Conservation (phyloP, 202 grass and related monocot genomes). For the Bolboschoenoplectus hybrid region DNA sequence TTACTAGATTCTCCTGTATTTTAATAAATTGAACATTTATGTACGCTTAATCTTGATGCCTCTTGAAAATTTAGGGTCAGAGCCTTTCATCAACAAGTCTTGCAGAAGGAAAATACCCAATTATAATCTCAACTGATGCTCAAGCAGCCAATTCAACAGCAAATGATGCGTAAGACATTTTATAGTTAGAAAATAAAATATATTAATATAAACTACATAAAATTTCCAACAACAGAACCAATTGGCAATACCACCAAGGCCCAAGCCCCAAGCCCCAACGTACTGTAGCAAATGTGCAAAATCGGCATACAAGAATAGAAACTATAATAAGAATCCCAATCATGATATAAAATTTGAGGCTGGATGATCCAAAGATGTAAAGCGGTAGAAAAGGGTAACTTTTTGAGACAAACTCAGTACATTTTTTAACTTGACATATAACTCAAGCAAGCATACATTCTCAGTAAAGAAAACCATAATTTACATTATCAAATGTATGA, state of each 20-base stretch:
- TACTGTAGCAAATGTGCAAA: background rate
- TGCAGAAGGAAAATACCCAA: conserved; percentile 38
- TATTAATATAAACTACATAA: background rate
- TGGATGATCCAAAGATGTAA: background rate
- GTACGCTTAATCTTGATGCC: background rate
- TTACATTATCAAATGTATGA: background rate
- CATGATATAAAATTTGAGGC: background rate
- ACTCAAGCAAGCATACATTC: background rate
- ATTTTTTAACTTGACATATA: background rate
- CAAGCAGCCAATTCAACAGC: background rate
- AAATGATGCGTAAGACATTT: conserved; percentile 53
- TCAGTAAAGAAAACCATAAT: background rate
- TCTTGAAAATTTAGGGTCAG: conserved; percentile 45
- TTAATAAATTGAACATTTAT: background rate
- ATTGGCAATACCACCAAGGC: background rate
- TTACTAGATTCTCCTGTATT: too few species aligned
- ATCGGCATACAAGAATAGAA: background rate
- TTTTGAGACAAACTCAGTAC: background rate
- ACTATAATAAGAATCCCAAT: too few species aligned
- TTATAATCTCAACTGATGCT: conserved; percentile 49
- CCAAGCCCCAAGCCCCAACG: background rate
- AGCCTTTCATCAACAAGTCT: conserved; percentile 61
- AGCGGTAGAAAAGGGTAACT: background rate
- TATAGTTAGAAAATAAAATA: background rate
- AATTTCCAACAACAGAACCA: background rate